Conservation (phyloP, 1,284 basidiomycete genomes). For the Sporisorium exsertum region DNA sequence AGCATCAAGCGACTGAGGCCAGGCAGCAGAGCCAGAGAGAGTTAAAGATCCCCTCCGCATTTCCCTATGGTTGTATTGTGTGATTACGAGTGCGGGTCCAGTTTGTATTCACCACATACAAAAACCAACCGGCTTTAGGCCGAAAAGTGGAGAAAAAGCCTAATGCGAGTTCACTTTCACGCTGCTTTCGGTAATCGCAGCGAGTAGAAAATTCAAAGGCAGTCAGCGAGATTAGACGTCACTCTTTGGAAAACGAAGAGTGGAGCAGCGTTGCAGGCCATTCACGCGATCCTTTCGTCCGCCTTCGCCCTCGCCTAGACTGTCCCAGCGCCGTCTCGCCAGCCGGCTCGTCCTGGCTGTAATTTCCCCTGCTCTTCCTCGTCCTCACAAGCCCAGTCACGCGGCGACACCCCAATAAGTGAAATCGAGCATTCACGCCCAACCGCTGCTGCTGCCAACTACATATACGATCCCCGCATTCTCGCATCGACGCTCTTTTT, state of each 20-base stretch:
- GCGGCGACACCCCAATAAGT: neutral
- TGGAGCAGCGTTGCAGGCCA: neutral
- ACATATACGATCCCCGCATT: slow-evolving; percentile 34
- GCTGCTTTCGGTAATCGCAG: slow-evolving; percentile 33
- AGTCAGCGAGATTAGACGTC: neutral
- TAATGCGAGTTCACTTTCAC: slow-evolving; percentile 29
- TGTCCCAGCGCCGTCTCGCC: neutral
- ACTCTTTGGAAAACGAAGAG: neutral
- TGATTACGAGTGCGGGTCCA: neutral
- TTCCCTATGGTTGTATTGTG: neutral
- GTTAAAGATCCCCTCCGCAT: neutral
- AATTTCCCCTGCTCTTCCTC: neutral
- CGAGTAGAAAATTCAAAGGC: neutral
- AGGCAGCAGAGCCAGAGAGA: neutral
- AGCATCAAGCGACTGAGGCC: neutral
- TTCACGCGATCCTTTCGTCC: slow-evolving; percentile 3
- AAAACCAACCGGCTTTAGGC: slow-evolving; percentile 7
- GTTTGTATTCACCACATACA: neutral
- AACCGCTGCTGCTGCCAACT: neutral
- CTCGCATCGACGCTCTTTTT: neutral
- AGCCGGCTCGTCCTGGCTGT: neutral
- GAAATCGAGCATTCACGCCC: slow-evolving; percentile 18
- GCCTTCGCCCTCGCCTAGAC: too few relatives aligned
- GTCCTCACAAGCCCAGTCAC: neutral
- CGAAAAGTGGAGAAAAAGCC: neutral